Percentiles rank a stretch among this genome's conserved stretches.
phyloP scores from a whole-genome alignment of 768 basidiomycete genomes.

The Coprinopsis sp. region DNA sequence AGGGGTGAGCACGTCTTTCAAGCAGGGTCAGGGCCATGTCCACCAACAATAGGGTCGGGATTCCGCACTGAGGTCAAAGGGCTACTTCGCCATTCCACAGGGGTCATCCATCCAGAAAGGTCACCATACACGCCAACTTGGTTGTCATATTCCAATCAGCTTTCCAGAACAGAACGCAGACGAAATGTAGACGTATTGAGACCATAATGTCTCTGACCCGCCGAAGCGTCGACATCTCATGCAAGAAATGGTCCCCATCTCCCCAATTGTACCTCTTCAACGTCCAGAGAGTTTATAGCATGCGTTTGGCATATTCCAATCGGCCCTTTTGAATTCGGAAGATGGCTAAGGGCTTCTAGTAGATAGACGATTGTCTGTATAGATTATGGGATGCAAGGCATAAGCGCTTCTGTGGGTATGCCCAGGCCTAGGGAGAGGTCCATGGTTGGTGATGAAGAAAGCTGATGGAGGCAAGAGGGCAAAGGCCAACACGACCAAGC shows the following conservation, averaged over 20 bases:
- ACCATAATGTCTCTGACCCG: constrained; percentile 89
- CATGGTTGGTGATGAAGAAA: no score
- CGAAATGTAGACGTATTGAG: constrained; percentile 61
- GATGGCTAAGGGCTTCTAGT: constrained; percentile 46
- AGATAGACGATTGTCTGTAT: constrained; percentile 74
- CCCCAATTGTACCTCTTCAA: constrained; percentile 61
- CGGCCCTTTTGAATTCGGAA: constrained; percentile 75
- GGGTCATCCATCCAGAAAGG: constrained; percentile 98
- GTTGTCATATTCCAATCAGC: no score
- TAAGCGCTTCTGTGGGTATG: constrained; percentile 74
- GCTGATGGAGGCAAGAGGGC: no score
- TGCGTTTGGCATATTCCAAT: constrained; percentile 86
- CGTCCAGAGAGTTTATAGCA: constrained; percentile 80
- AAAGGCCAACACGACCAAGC: no score
- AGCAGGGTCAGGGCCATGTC: no score
- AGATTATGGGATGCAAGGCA: constrained; percentile 75
- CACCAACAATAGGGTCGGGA: neutral
- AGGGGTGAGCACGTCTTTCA: constrained; percentile 88
- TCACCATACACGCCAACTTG: constrained; percentile 94
- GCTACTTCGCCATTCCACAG: constrained; percentile 99
- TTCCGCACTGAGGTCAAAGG: constrained; percentile 75
- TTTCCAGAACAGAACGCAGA: no score
- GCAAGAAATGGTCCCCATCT: constrained; percentile 47
- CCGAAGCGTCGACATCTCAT: constrained; percentile 89
- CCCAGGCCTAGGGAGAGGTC: constrained; percentile 36